A percentile compares a stretch with the other conserved stretches of the same genome.
Evolutionary conservation across 495 filamentous ascomycete genomes (phyloP).

Genomic region (Hyphodiscus hymeniophilus): DNA sequence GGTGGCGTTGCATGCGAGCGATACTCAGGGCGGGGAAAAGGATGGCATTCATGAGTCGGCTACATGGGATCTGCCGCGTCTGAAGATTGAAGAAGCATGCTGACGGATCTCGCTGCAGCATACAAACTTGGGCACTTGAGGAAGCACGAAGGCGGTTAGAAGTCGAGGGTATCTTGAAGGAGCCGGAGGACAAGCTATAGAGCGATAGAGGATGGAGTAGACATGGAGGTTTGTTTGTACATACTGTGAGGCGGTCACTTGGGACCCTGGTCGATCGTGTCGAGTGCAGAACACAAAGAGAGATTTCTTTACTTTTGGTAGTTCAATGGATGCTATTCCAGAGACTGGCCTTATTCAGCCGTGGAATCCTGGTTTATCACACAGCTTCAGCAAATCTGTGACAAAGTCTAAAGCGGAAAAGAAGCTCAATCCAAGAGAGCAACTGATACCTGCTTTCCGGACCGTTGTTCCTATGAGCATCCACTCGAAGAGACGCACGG

Average conservation of each 20-base stretch:
- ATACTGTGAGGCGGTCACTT: conserved; percentile 1
- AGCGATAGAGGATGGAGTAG: background rate
- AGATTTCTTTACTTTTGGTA: background rate
- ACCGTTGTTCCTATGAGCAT: no score
- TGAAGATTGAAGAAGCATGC: background rate
- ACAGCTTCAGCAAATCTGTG: no score
- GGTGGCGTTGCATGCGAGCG: no score
- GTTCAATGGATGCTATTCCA: conserved; percentile 1
- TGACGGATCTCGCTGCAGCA: conserved; percentile 42
- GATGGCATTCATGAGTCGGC: background rate
- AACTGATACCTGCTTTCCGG: no score
- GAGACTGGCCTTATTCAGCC: no score
- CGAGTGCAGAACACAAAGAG: background rate
- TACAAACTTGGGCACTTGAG: conserved; percentile 98
- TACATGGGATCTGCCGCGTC: no score
- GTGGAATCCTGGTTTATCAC: no score
- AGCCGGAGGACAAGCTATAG: conserved; percentile 41
- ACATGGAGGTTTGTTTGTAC: background rate
- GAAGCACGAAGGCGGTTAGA: conserved; percentile 91
- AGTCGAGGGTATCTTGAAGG: conserved; percentile 85
- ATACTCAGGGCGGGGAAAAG: background rate
- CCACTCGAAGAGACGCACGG: no score
- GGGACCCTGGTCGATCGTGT: background rate
- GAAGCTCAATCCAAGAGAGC: no score
- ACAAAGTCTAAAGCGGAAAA: no score